Evolutionary conservation across 2,329 filamentous ascomycete genomes (phyloP).

Genomic region (Aspergillus aculeatinus): DNA sequence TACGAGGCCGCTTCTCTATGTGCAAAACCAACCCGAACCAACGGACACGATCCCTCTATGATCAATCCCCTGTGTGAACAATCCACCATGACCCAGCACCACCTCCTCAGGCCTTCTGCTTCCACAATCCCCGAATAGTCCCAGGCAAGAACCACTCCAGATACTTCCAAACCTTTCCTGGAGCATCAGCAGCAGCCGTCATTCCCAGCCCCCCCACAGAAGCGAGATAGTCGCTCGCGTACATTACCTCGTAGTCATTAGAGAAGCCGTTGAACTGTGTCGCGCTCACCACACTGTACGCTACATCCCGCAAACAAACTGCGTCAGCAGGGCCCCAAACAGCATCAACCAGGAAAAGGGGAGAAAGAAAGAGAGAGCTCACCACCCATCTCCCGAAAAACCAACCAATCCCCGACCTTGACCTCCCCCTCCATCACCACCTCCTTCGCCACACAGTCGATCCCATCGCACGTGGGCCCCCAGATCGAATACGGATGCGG

Average conservation of each 20-base stretch:
- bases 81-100: no score
- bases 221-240: conserved; percentile 2
- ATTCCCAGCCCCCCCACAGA: no score
- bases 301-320: neutral
- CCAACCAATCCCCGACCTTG: conserved; percentile 27
- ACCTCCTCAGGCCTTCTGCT: neutral
- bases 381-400: conserved; percentile 32
- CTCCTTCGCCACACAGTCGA: conserved; percentile 24
- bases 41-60: no score
- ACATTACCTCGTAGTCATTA: conserved; percentile 14
- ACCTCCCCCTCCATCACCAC: conserved; percentile 18
- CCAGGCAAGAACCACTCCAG: neutral
- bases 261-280: conserved; percentile 29
- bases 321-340: no score
- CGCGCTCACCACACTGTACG: conserved; percentile 20
- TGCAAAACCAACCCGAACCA: no score
- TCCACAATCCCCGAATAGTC: neutral
- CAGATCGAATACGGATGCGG: conserved; percentile 28
- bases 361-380: conserved; percentile 1
- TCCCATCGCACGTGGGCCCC: conserved; percentile 31
- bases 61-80: no score
- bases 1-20: no score
- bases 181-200: neutral
- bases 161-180: neutral
- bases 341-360: no score